These are phyloP conservation scores for Amanita rubescens DNA, from an alignment of 768 basidiomycete genomes.

Conservation along the genomic window DNA sequence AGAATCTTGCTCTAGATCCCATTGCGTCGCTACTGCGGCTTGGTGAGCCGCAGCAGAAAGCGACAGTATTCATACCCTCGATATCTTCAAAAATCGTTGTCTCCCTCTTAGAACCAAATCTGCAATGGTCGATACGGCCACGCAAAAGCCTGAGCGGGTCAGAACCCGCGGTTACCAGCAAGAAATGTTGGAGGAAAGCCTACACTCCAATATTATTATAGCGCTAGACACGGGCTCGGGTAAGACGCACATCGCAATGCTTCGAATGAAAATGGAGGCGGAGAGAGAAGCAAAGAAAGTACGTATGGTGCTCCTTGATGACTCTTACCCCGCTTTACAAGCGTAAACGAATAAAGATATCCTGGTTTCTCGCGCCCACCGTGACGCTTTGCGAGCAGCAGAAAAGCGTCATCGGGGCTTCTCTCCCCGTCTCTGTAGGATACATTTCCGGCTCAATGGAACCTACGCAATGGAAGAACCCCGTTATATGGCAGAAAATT, in stretches of 20 bases:
- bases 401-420: conserved; percentile 42
- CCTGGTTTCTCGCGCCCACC: conserved; percentile 77
- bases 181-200: conserved; percentile 71
- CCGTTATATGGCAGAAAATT: conserved; percentile 49
- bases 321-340: background rate
- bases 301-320: conserved; percentile 4
- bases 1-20: too few relatives aligned
- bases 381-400: conserved; percentile 74
- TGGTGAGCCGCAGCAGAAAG: background rate
- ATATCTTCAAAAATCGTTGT: background rate
- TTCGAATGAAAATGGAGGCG: conserved; percentile 62
- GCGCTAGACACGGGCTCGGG: conserved; percentile 77
- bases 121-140: background rate
- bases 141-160: conserved; percentile 4
- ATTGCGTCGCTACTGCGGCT: background rate
- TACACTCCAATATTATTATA: conserved; percentile 60
- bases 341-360: conserved; percentile 37
- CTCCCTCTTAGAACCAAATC: background rate
- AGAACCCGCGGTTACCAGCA: conserved; percentile 65
- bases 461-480: conserved; percentile 71
- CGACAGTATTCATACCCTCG: background rate
- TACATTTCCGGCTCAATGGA: conserved; percentile 63
- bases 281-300: conserved; percentile 60
- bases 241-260: conserved; percentile 71
- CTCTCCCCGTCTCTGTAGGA: conserved; percentile 57